These are phyloP conservation scores for Fusarium longipes DNA, from an alignment of 2,329 filamentous ascomycete genomes.

Conservation along the genomic window DNA sequence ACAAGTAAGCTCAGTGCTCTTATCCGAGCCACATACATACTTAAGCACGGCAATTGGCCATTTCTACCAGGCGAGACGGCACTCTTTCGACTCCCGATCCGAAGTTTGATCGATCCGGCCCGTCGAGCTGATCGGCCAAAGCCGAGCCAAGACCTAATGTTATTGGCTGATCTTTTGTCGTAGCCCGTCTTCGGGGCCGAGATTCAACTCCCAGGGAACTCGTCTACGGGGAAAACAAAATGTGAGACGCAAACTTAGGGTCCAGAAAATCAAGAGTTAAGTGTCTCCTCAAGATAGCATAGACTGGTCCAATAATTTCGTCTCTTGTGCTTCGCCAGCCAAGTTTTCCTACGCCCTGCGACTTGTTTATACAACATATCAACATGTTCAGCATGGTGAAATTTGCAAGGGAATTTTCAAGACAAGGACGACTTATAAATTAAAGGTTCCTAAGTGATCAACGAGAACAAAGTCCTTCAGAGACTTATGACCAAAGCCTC, in stretches of 20 bases:
- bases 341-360: too few relatives aligned
- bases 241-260: too few relatives aligned
- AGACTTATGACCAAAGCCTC: slow-evolving; percentile 12
- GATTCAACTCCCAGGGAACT: slow-evolving; percentile 14
- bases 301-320: too few relatives aligned
- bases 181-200: slow-evolving; percentile 6
- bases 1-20: background rate
- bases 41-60: background rate
- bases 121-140: slow-evolving; percentile 15
- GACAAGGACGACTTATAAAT: background rate
- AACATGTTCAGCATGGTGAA: too few relatives aligned
- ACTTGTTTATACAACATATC: background rate
- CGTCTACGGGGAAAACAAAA: too few relatives aligned
- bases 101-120: slow-evolving; percentile 13
- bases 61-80: background rate
- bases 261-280: too few relatives aligned
- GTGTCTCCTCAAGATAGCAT: too few relatives aligned
- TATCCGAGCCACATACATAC: background rate
- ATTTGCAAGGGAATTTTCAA: background rate
- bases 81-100: background rate
- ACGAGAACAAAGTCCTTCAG: background rate
- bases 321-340: too few relatives aligned
- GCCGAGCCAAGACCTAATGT: slow-evolving; percentile 23
- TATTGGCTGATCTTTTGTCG: slow-evolving; percentile 26
- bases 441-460: background rate